phyloP scores from a whole-genome alignment of 768 basidiomycete genomes.

The Suillus brevipes region DNA sequence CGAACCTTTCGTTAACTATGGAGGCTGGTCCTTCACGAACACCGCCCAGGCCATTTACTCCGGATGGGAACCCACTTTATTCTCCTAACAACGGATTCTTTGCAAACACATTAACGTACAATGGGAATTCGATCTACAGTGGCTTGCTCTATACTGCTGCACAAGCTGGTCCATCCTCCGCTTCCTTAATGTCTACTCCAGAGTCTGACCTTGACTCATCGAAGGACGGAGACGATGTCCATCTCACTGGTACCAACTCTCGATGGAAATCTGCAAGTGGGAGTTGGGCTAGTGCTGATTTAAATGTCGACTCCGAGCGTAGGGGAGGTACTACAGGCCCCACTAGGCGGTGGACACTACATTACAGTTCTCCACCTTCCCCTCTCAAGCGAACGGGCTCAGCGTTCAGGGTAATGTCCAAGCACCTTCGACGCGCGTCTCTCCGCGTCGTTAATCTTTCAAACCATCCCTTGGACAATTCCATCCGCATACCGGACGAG shows the following conservation, averaged over 20 bases:
- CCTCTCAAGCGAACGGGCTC: slow-evolving; percentile 63
- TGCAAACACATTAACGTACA: slow-evolving; percentile 16
- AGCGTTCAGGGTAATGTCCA: slow-evolving; percentile 57
- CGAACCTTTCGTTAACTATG: slow-evolving; percentile 30
- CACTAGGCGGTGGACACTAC: slow-evolving; percentile 39
- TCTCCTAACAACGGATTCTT: slow-evolving; percentile 42
- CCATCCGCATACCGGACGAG: slow-evolving; percentile 53
- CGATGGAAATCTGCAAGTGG: slow-evolving; percentile 31
- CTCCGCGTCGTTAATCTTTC: slow-evolving; percentile 82
- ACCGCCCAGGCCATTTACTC: slow-evolving; percentile 20
- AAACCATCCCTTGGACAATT: slow-evolving; percentile 58
- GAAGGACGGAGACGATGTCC: slow-evolving; percentile 59
- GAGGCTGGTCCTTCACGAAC: slow-evolving; percentile 26
- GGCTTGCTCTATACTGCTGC: slow-evolving; percentile 29
- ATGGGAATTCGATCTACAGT: not conserved
- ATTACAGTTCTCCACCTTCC: slow-evolving; percentile 56
- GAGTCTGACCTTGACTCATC: slow-evolving; percentile 40
- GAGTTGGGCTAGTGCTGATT: slow-evolving; percentile 27
- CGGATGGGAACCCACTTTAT: slow-evolving; percentile 51
- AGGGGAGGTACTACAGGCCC: slow-evolving; percentile 41
- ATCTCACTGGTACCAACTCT: slow-evolving; percentile 56
- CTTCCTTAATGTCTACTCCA: slow-evolving; percentile 45
- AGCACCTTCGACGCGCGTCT: slow-evolving; percentile 61
- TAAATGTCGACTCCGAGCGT: slow-evolving; percentile 48
- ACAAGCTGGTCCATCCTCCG: slow-evolving; percentile 50